Conservation (phyloP, 257 asterid genomes). For the Parsonsia alboflavescens region DNA sequence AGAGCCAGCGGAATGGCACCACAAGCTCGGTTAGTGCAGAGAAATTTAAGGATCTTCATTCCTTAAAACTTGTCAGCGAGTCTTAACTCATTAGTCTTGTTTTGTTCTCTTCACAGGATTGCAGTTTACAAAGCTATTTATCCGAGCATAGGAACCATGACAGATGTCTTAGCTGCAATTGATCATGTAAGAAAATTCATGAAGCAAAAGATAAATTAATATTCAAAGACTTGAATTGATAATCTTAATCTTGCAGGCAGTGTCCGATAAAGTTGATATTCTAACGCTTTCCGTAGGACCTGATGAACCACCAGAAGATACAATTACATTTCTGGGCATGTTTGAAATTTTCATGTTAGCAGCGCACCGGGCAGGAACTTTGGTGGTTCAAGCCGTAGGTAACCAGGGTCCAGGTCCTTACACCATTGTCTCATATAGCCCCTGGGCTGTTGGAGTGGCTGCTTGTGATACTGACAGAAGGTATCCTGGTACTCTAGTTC, state of each 20-base stretch:
- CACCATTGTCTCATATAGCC: slow-evolving; percentile 74
- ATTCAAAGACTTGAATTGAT: neutral
- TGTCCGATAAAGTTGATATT: slow-evolving; percentile 77
- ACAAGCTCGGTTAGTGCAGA: slow-evolving; percentile 57
- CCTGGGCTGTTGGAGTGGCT: slow-evolving; percentile 78
- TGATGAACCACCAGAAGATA: slow-evolving; percentile 68
- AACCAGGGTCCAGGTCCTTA: slow-evolving; percentile 83
- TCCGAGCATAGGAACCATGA: slow-evolving; percentile 67
- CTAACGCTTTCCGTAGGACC: slow-evolving; percentile 80
- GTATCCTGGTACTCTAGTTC: slow-evolving; percentile 69
- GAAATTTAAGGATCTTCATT: neutral
- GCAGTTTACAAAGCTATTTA: slow-evolving; percentile 90
- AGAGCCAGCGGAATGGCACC: slow-evolving; percentile 98
- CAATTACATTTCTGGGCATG: slow-evolving; percentile 62
- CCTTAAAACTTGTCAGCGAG: too few species aligned
- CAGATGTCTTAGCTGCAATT: slow-evolving; percentile 90
- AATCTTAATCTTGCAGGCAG: slow-evolving; percentile 52
- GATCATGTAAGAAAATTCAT: slow-evolving; percentile 51
- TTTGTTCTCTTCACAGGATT: slow-evolving; percentile 40
- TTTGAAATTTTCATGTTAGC: slow-evolving; percentile 80
- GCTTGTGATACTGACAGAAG: slow-evolving; percentile 69
- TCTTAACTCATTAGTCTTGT: too few species aligned
- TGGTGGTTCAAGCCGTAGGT: slow-evolving; percentile 79
- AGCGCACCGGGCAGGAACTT: slow-evolving; percentile 74
- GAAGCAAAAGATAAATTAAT: neutral